These are phyloP conservation scores for Sphagnurus paluster DNA, from an alignment of 1,284 basidiomycete species.

Conservation along the genomic window DNA sequence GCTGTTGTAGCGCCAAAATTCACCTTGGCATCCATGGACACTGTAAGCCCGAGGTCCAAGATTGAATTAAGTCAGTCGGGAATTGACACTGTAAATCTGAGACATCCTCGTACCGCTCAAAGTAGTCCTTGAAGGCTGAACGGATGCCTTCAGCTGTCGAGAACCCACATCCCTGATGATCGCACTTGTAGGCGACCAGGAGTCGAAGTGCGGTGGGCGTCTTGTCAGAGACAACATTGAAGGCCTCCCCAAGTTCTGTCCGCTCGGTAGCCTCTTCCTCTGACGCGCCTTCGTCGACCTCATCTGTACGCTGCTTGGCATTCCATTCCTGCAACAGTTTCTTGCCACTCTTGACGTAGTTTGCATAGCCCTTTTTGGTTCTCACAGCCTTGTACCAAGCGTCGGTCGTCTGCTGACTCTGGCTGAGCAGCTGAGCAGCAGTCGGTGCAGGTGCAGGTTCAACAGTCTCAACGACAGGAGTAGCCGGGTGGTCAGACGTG, in stretches of 20 bases:
- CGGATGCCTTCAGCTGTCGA: not conserved
- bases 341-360: not conserved
- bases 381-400: no score
- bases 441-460: no score
- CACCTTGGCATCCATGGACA: not conserved
- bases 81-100: not conserved
- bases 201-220: not conserved
- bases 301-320: not conserved
- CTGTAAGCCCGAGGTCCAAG: no score
- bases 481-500: no score
- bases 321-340: not conserved
- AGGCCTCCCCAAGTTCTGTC: not conserved
- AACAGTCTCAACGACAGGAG: no score
- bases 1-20: no score
- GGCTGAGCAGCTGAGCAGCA: no score
- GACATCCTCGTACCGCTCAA: not conserved
- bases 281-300: not conserved
- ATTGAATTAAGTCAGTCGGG: no score
- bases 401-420: no score
- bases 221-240: not conserved
- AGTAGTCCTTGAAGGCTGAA: not conserved
- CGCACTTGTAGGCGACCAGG: not conserved
- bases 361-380: no score
- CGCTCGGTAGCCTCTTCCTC: not conserved
- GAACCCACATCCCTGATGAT: not conserved